Percentiles rank a stretch among this genome's conserved stretches.
phyloP scores from a whole-genome alignment of 306 rosid species.

The Cotoneaster glaucophyllus region DNA sequence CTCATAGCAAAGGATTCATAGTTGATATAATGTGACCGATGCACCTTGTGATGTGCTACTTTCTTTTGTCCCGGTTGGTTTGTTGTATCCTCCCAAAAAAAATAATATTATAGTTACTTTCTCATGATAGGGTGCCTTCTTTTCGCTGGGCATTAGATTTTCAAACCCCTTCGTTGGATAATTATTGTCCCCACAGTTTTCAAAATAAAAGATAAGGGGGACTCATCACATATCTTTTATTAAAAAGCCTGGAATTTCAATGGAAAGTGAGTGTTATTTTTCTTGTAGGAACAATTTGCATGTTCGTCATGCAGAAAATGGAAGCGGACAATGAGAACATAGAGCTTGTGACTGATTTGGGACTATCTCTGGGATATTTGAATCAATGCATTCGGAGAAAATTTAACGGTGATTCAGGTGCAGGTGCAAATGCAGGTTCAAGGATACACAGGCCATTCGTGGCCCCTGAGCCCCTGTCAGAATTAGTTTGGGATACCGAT shows the following conservation, averaged over 20 bases:
- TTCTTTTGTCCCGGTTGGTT: neutral
- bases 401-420: slow-evolving; percentile 50
- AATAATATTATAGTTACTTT: neutral
- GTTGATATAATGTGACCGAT: neutral
- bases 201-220: neutral
- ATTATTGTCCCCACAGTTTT: neutral
- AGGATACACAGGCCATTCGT: slow-evolving; percentile 39
- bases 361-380: slow-evolving; percentile 37
- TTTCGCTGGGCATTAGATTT: neutral
- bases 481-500: slow-evolving; percentile 87
- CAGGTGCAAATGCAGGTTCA: slow-evolving; percentile 97
- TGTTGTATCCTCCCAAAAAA: neutral
- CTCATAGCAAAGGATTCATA: neutral
- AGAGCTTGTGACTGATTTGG: slow-evolving; percentile 51
- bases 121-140: neutral
- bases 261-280: neutral
- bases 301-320: slow-evolving; percentile 40
- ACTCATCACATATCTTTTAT: neutral
- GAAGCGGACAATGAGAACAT: slow-evolving; percentile 35
- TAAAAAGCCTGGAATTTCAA: neutral
- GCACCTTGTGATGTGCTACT: neutral
- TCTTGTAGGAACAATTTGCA: neutral
- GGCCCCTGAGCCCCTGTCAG: slow-evolving; percentile 58
- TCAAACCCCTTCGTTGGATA: neutral
- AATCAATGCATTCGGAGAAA: slow-evolving; percentile 26